These are phyloP conservation scores for Biscogniauxia mediterranea DNA, from an alignment of 2,329 filamentous ascomycete genomes.

Conservation along the genomic window DNA sequence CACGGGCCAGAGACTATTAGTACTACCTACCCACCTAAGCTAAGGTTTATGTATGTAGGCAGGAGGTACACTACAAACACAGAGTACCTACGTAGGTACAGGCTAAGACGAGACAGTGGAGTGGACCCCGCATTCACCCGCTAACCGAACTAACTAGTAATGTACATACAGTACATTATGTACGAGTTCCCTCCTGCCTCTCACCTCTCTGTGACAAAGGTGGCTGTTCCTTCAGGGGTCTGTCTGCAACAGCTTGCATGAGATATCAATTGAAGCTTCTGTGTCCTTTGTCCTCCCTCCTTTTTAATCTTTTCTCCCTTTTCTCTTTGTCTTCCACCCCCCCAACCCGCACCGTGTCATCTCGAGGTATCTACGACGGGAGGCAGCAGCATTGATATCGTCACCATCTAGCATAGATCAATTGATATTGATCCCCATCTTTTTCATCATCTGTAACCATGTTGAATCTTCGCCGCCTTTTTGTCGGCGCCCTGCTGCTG, in stretches of 20 bases:
- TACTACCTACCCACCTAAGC: too few relatives aligned
- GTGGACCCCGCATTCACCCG: slow-evolving; percentile 25
- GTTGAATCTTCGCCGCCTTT: slow-evolving; percentile 70
- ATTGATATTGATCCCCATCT: slow-evolving; percentile 11
- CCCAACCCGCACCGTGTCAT: slow-evolving; percentile 7
- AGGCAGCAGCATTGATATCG: slow-evolving; percentile 4
- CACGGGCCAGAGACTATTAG: too few relatives aligned
- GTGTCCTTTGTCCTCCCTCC: slow-evolving; percentile 25
- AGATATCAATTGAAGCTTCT: slow-evolving; percentile 20
- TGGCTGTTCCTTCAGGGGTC: slow-evolving; percentile 15
- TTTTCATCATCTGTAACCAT: slow-evolving; percentile 49
- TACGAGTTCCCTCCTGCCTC: too few relatives aligned
- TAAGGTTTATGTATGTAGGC: too few relatives aligned
- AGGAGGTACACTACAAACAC: not conserved
- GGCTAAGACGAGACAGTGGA: slow-evolving; percentile 10
- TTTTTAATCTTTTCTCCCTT: slow-evolving; percentile 8
- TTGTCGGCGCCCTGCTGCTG: slow-evolving; percentile 73
- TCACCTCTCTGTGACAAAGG: not conserved
- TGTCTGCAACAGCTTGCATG: slow-evolving; percentile 11
- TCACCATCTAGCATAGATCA: not conserved
- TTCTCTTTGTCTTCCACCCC: slow-evolving; percentile 6
- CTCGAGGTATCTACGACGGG: slow-evolving; percentile 7
- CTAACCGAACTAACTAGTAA: not conserved
- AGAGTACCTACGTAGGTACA: not conserved
- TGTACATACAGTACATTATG: too few relatives aligned